Evolutionary conservation across 768 basidiomycete genomes (phyloP).

Genomic region (Podaxis carcinomalis): DNA sequence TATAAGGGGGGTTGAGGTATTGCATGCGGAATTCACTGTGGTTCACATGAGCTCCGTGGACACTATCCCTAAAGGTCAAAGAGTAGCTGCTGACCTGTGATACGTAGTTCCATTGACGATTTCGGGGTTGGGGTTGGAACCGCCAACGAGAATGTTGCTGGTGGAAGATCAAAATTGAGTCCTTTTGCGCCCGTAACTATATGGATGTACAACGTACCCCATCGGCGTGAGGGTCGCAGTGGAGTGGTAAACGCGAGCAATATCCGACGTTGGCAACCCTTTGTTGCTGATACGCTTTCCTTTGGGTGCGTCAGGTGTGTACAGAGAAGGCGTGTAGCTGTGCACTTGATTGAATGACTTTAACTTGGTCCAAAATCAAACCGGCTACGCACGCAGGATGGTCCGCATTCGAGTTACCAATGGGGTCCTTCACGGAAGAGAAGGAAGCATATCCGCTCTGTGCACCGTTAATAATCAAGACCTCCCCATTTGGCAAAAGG

Average conservation of each 20-base stretch:
- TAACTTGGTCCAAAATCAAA: background rate
- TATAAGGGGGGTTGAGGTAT: constrained; percentile 38
- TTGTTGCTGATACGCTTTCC: constrained; percentile 47
- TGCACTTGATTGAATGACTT: background rate
- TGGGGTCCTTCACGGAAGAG: constrained; percentile 25
- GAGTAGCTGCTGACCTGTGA: constrained; percentile 15
- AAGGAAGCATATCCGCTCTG: constrained; percentile 37
- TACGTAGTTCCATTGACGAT: constrained; percentile 24
- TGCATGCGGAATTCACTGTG: constrained; percentile 37
- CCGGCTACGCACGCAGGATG: constrained; percentile 23
- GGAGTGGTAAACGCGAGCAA: constrained; percentile 63
- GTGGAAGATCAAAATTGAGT: background rate
- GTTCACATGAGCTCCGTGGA: background rate
- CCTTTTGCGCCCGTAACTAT: background rate
- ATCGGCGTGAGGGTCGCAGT: constrained; percentile 53
- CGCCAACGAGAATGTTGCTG: constrained; percentile 31
- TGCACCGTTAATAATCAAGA: constrained; percentile 41
- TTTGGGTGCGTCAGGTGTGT: constrained; percentile 36
- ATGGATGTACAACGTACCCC: constrained; percentile 29
- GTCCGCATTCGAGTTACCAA: constrained; percentile 26
- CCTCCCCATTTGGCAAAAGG: constrained; percentile 38
- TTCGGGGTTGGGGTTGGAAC: constrained; percentile 40
- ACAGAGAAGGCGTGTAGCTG: constrained; percentile 40
- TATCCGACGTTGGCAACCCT: constrained; percentile 35
- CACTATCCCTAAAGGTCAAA: background rate